These are phyloP conservation scores for Sporodiniella umbellata DNA, from an alignment of 371 early-diverging fungal species.

Conservation along the genomic window DNA sequence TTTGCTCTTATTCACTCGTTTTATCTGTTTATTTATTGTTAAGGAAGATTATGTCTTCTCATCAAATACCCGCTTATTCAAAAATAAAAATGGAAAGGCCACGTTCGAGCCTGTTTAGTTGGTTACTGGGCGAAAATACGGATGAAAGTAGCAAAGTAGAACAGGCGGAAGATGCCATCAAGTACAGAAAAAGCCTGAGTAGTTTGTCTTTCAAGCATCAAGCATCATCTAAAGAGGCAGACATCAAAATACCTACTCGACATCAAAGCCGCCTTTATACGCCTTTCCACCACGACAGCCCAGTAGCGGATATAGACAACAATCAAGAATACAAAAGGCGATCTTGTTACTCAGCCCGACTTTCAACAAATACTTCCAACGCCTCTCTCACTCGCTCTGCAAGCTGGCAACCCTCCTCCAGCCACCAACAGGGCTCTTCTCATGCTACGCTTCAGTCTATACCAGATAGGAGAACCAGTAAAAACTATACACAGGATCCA, in stretches of 20 bases:
- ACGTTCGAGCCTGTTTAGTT: conserved; percentile 4
- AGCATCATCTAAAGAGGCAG: neutral
- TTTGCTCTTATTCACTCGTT: too few species aligned
- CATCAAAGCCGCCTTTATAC: conserved; percentile 19
- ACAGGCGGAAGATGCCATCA: conserved; percentile 1
- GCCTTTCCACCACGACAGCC: neutral
- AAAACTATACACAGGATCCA: conserved; percentile 21
- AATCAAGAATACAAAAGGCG: conserved; percentile 4
- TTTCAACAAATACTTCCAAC: neutral
- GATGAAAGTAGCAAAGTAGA: neutral
- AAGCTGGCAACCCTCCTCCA: conserved; percentile 16
- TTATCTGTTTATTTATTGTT: too few species aligned
- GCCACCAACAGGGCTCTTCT: neutral
- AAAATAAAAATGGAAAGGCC: neutral
- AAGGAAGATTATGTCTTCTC: conserved; percentile 2
- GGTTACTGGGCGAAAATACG: neutral
- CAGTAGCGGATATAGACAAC: neutral
- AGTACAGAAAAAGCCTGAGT: neutral
- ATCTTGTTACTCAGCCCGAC: conserved; percentile 1
- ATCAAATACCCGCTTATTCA: neutral
- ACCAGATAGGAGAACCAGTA: conserved; percentile 25
- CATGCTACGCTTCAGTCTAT: conserved; percentile 2
- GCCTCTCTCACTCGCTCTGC: conserved; percentile 14
- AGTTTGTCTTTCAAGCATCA: too few species aligned
- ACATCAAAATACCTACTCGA: conserved; percentile 14